These are phyloP conservation scores for Bassia scoparia DNA, from an alignment of 148 eudicot species.

Conservation along the genomic window DNA sequence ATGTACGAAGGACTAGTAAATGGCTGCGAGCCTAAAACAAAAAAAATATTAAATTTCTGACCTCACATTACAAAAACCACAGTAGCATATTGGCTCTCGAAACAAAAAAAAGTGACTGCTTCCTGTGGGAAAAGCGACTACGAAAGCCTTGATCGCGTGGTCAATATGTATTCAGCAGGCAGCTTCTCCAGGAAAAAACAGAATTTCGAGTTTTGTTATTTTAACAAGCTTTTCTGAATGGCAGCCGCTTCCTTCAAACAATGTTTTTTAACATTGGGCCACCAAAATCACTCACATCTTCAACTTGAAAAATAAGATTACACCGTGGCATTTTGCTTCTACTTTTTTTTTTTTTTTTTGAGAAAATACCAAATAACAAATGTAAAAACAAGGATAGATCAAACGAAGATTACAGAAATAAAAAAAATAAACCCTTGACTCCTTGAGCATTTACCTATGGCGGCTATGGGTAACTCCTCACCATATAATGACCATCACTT, in stretches of 20 bases:
- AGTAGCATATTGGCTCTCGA: conserved; percentile 94
- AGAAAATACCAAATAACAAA: too few species aligned
- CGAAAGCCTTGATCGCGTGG: conserved; percentile 93
- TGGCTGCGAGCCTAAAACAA: neutral
- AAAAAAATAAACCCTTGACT: too few species aligned
- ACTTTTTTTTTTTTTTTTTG: too few species aligned
- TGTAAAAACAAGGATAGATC: too few species aligned
- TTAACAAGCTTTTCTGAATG: conserved; percentile 62
- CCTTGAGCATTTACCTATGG: too few species aligned
- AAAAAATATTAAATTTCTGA: conserved; percentile 18
- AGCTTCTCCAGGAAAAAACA: conserved; percentile 68
- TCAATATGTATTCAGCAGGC: conserved; percentile 77
- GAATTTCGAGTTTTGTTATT: conserved; percentile 92
- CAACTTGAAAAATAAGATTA: conserved; percentile 57
- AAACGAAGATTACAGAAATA: conserved; percentile 1
- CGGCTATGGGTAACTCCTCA: too few species aligned
- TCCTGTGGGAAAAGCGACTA: conserved; percentile 87
- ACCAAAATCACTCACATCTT: conserved; percentile 93
- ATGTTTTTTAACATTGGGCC: conserved; percentile 77
- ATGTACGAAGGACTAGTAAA: neutral
- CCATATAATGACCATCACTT: too few species aligned
- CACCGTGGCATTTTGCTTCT: conserved; percentile 13
- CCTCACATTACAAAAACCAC: conserved; percentile 94
- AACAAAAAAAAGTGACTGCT: conserved; percentile 85
- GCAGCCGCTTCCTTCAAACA: conserved; percentile 68